These are phyloP conservation scores for Wickerhamiella shivajii DNA, from an alignment of 805 yeast species.

Conservation along the genomic window DNA sequence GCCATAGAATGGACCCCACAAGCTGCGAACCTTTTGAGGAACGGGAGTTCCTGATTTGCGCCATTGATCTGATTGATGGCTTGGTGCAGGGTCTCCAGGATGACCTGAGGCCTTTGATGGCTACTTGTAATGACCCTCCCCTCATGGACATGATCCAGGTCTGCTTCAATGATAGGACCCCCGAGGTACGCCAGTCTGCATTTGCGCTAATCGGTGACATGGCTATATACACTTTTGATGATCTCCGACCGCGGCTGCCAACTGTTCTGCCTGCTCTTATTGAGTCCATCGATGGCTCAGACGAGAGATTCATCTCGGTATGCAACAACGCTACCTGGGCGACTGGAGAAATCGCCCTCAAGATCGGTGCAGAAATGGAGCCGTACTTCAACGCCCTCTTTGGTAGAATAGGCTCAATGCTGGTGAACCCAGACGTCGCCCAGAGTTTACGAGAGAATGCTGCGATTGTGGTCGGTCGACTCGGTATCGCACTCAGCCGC, in stretches of 20 bases:
- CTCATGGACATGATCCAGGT: slow-evolving; percentile 49
- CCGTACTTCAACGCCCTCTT: slow-evolving; percentile 43
- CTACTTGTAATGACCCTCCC: slow-evolving; percentile 22
- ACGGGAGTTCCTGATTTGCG: slow-evolving; percentile 76
- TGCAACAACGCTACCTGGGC: slow-evolving; percentile 91
- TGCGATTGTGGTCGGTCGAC: slow-evolving; percentile 77
- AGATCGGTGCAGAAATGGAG: slow-evolving; percentile 29
- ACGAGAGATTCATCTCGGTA: slow-evolving; percentile 38
- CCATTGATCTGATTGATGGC: slow-evolving; percentile 84
- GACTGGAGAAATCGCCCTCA: slow-evolving; percentile 68
- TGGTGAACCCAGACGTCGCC: slow-evolving; percentile 38
- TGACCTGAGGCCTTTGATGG: slow-evolving; percentile 42
- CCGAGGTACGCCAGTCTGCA: slow-evolving; percentile 88
- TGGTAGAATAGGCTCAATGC: slow-evolving; percentile 42
- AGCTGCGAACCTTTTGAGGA: slow-evolving; percentile 47
- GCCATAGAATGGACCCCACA: slow-evolving; percentile 46
- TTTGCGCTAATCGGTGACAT: slow-evolving; percentile 86
- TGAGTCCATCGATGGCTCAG: slow-evolving; percentile 44
- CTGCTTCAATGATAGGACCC: slow-evolving; percentile 59
- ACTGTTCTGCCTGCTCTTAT: slow-evolving; percentile 33
- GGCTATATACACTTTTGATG: slow-evolving; percentile 44
- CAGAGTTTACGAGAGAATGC: slow-evolving; percentile 57
- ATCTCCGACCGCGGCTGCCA: slow-evolving; percentile 22
- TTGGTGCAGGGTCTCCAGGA: slow-evolving; percentile 74
- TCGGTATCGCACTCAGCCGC: slow-evolving; percentile 52